Evolutionary conservation across 2,329 filamentous ascomycete genomes (phyloP), one percentile per base, ranked within the genome.

Genomic region (Talaromyces sp.): DNA sequence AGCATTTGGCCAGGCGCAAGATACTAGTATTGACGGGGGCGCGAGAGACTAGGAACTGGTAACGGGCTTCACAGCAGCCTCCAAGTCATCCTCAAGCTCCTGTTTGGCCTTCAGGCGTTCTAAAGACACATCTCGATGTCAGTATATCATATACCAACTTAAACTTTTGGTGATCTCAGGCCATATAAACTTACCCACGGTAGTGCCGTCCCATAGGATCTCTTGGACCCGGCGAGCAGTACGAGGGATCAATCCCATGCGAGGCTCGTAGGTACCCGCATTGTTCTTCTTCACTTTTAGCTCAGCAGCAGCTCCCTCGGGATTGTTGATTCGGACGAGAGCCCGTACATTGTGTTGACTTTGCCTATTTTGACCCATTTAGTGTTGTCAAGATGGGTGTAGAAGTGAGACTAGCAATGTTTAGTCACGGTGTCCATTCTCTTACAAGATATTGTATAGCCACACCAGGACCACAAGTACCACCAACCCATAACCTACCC

Each of bases 81-180:
- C n/a, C 29, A 32, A 7, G 13, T 32, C 29, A 13, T 13, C 7
- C 29, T 32, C 7, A 7, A 32, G 29, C 29, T 32, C 13, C 7
- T 7, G 7, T 13, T 13, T 32, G 29, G 29, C 29, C 29, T 7
- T 32, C 29, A 7, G 5, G 17, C 19, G 40, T 14, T 30, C 41
- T 44, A 44, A 44, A 44, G 27, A 44, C 41, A 30, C 27, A 44
- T 44, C 24, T 44, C 41, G n/a, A 44, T 29, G 41, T 44, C 10
- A 44, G 41, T 44, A 44, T 44, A n/a, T n/a, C n/a, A 32, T 44
- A 44, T 44, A 24, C 41, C 41, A 29, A 29, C 24, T 29, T 44
- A n/a, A 44, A 32, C 41, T 32, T 32, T 20, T 16, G 41, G 41
- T 44, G 19, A 30, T 44, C 41, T 44, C 27, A 29, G 41, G 41